phyloP scores from a whole-genome alignment of 2,329 filamentous ascomycete species.

The Xylariaceae sp. region DNA sequence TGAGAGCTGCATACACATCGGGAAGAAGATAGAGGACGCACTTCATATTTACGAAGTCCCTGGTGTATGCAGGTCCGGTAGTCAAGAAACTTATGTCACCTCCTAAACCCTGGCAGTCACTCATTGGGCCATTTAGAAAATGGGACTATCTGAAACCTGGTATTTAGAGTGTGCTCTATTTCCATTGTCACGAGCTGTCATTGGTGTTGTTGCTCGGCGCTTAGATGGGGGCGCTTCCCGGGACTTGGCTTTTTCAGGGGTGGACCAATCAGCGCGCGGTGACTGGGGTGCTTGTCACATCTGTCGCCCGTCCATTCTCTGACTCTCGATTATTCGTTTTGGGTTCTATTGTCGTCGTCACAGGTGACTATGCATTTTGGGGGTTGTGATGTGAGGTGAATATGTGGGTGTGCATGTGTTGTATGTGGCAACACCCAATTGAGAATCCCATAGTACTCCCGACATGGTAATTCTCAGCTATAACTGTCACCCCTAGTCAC shows the following conservation, averaged over 20 bases:
- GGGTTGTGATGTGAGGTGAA: neutral
- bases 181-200: slow-evolving; percentile 14
- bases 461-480: no score
- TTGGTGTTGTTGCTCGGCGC: slow-evolving; percentile 26
- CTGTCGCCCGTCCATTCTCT: no score
- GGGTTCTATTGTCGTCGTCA: no score
- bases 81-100: slow-evolving; percentile 8
- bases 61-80: slow-evolving; percentile 22
- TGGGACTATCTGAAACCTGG: slow-evolving; percentile 18
- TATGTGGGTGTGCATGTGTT: neutral
- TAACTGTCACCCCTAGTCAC: no score
- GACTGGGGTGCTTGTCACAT: slow-evolving; percentile 26
- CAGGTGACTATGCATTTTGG: neutral
- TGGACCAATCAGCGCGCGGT: slow-evolving; percentile 14
- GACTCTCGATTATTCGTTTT: no score
- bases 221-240: slow-evolving; percentile 18
- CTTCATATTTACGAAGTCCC: slow-evolving; percentile 16
- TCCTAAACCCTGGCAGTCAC: neutral
- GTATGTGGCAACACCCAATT: no score
- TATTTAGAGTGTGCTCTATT: slow-evolving; percentile 22
- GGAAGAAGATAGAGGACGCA: slow-evolving; percentile 11
- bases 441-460: no score
- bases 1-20: slow-evolving; percentile 24
- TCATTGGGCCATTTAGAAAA: no score
- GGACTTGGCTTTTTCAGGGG: slow-evolving; percentile 14